Conservation (phyloP, 1,284 basidiomycete species). For the Ganoderma sinense region DNA sequence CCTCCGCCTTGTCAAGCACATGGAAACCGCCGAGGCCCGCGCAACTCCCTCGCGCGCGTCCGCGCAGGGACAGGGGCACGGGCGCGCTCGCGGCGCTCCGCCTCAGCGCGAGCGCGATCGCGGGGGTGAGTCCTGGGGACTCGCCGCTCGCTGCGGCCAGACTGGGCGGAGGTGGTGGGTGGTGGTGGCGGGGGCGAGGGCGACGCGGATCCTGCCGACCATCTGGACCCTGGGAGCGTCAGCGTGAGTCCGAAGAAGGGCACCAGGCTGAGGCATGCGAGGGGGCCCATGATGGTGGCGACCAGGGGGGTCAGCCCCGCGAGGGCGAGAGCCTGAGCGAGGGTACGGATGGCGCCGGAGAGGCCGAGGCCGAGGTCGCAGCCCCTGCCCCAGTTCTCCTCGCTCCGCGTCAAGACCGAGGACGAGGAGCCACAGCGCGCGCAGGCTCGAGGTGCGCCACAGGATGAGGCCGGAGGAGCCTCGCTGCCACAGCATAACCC, state of each 20-base stretch:
- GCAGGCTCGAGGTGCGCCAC: background rate
- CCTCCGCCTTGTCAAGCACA: constrained; percentile 20
- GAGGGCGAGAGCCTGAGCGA: too few relatives aligned
- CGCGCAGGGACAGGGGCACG: background rate
- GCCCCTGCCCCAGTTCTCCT: constrained; percentile 1
- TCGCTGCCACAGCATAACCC: background rate
- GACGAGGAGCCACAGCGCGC: background rate
- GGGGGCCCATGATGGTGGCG: background rate
- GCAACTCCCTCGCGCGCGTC: constrained; percentile 25
- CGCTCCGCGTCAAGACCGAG: background rate
- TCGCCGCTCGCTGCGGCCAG: too few relatives aligned
- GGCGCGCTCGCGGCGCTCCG: background rate
- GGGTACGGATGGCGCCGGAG: background rate
- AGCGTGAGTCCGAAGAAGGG: background rate
- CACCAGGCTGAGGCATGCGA: background rate
- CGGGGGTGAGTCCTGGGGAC: too few relatives aligned
- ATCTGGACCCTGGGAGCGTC: background rate
- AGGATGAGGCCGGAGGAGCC: background rate
- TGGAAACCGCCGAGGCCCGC: constrained; percentile 27
- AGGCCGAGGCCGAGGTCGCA: background rate
- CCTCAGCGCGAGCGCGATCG: background rate
- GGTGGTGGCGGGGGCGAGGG: background rate
- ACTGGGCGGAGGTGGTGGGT: background rate
- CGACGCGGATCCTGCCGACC: background rate
- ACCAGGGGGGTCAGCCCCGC: background rate